These are phyloP conservation scores for Rhizopus microsporus DNA, from an alignment of 371 early-diverging fungal genomes.

Conservation along the genomic window DNA sequence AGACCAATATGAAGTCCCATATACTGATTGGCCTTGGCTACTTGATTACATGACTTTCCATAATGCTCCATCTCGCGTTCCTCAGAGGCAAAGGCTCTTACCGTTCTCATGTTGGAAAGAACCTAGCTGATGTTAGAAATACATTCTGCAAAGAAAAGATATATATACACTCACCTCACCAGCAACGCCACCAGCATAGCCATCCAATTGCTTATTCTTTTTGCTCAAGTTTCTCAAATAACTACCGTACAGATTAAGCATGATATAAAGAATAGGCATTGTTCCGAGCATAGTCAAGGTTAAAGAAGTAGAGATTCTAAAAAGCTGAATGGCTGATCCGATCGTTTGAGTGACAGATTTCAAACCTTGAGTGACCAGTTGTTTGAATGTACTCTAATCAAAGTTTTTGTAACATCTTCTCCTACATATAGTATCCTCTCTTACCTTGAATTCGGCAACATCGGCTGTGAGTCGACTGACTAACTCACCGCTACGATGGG, in stretches of 20 bases:
- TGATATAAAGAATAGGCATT: conserved; percentile 69
- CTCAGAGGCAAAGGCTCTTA: conserved; percentile 78
- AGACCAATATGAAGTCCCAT: conserved; percentile 80
- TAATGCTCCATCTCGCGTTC: conserved; percentile 65
- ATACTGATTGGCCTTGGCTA: conserved; percentile 43
- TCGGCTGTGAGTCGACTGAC: conserved; percentile 70
- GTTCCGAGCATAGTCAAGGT: conserved; percentile 63
- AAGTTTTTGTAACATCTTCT: background rate
- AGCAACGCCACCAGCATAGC: conserved; percentile 63
- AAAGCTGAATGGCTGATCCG: conserved; percentile 68
- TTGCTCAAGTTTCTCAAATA: conserved; percentile 65
- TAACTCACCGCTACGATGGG: conserved; percentile 64
- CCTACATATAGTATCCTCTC: background rate
- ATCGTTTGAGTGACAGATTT: conserved; percentile 69
- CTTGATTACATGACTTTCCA: conserved; percentile 43
- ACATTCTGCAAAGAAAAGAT: background rate
- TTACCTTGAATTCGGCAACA: conserved; percentile 71
- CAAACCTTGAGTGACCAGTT: conserved; percentile 69
- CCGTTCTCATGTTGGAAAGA: conserved; percentile 71
- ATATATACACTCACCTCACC: conserved; percentile 54
- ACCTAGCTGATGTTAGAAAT: conserved; percentile 37
- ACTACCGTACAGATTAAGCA: conserved; percentile 73
- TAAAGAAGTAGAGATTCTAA: conserved; percentile 66
- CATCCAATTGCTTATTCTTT: conserved; percentile 54
- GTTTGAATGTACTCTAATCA: conserved; percentile 68